A percentile compares a stretch with the other conserved stretches of the same genome.
These are phyloP conservation scores for Ramularia collo-cygni DNA, from an alignment of 2,329 filamentous ascomycete genomes.

Conservation along the genomic window DNA sequence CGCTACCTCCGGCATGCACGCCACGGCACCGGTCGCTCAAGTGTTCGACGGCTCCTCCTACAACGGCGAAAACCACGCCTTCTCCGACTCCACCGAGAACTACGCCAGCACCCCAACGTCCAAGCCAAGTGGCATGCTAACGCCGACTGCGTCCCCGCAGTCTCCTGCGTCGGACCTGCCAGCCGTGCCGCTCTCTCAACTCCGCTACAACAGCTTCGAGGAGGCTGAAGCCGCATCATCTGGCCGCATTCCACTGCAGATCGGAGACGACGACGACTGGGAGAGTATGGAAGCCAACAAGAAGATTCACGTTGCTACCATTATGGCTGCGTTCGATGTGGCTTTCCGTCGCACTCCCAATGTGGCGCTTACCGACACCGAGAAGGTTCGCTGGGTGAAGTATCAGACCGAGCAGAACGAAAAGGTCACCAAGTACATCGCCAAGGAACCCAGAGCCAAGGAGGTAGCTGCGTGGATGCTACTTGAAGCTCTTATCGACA, in stretches of 20 bases:
- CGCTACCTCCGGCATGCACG: no score
- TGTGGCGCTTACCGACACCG: slow-evolving; percentile 3
- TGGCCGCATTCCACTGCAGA: slow-evolving; percentile 4
- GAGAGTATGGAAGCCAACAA: slow-evolving; percentile 6
- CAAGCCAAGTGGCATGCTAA: no score
- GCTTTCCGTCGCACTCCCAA: slow-evolving; percentile 6
- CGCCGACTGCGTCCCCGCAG: no score
- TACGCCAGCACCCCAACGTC: no score
- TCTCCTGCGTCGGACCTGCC: no score
- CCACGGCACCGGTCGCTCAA: no score
- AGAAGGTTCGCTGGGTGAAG: slow-evolving; percentile 8
- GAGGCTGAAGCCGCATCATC: slow-evolving; percentile 10
- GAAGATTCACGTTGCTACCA: slow-evolving; percentile 4
- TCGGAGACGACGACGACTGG: slow-evolving; percentile 11
- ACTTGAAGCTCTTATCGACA: slow-evolving; percentile 10
- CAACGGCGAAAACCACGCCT: no score
- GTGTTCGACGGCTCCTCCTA: no score
- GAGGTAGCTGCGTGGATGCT: slow-evolving; percentile 13
- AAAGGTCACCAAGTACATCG: slow-evolving; percentile 8
- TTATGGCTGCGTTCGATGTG: slow-evolving; percentile 9
- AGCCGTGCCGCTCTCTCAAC: not conserved
- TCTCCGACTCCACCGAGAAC: no score
- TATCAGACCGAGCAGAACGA: slow-evolving; percentile 12
- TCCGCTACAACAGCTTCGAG: slow-evolving; percentile 9
- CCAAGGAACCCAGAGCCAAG: slow-evolving; percentile 1